These are phyloP conservation scores for Phyllosticta ampelicida DNA, from an alignment of 2,329 filamentous ascomycete genomes.

Conservation along the genomic window DNA sequence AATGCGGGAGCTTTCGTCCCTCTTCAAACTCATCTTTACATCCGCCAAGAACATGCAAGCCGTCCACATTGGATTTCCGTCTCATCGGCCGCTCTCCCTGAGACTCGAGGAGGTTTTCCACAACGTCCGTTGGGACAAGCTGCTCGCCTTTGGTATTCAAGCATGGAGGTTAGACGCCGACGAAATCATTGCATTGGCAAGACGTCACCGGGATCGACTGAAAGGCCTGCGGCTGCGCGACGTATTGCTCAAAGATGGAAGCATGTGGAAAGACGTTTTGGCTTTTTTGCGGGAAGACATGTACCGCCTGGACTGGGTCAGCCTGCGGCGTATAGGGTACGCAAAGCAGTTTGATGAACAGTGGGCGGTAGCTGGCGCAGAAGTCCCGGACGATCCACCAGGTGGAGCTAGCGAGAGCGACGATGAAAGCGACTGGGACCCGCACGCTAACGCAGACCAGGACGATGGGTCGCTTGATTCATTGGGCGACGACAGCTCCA, in stretches of 20 bases:
- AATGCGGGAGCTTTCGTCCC: conserved; percentile 45
- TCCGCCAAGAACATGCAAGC: conserved; percentile 50
- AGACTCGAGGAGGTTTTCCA: conserved; percentile 53
- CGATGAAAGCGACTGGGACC: conserved; percentile 27
- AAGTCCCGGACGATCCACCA: conserved; percentile 37
- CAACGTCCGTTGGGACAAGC: conserved; percentile 47
- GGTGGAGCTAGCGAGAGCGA: conserved; percentile 34
- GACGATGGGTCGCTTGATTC: conserved; percentile 25
- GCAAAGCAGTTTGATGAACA: conserved; percentile 42
- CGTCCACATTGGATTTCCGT: conserved; percentile 54
- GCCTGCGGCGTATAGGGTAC: conserved; percentile 52
- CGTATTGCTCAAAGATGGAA: conserved; percentile 50
- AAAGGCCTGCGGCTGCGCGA: conserved; percentile 49
- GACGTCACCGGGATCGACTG: conserved; percentile 45
- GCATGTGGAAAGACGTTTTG: conserved; percentile 51
- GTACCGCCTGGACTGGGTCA: conserved; percentile 49
- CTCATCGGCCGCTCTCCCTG: conserved; percentile 45
- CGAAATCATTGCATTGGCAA: conserved; percentile 49
- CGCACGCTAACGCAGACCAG: conserved; percentile 17
- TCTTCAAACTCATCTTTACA: conserved; percentile 49
- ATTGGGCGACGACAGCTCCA: conserved; percentile 20
- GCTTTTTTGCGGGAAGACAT: conserved; percentile 46
- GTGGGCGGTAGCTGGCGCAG: conserved; percentile 32
- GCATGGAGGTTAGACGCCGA: conserved; percentile 50
- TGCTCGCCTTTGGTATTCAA: conserved; percentile 54